Evolutionary conservation across 805 yeast species (phyloP).

Genomic region (Suhomyces kilbournensis): DNA sequence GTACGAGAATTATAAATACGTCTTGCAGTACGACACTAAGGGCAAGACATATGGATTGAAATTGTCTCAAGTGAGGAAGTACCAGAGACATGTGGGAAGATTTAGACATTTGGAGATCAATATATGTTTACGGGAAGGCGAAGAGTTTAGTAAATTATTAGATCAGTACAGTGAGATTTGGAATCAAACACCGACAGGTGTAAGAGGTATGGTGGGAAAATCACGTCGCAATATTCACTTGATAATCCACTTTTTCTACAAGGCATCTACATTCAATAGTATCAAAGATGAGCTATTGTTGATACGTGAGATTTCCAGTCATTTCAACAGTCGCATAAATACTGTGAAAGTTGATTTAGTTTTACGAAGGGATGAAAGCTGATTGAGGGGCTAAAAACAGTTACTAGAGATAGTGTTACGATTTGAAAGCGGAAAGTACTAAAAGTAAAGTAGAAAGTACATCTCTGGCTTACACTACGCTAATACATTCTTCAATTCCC

Average conservation of each 20-base stretch:
- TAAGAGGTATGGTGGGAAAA: not conserved
- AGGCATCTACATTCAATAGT: conserved; percentile 4
- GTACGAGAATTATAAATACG: conserved; percentile 7
- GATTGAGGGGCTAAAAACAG: not conserved
- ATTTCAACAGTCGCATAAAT: not conserved
- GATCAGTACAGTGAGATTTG: not conserved
- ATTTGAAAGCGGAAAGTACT: not conserved
- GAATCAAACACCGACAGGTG: not conserved
- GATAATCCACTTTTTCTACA: conserved; percentile 7
- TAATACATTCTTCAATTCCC: not conserved
- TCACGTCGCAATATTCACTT: not conserved
- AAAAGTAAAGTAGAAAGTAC: not conserved
- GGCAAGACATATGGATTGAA: not conserved
- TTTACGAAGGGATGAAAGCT: conserved; percentile 1
- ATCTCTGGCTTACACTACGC: not conserved
- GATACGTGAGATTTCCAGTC: conserved; percentile 2
- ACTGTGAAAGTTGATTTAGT: conserved; percentile 1
- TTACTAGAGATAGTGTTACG: not conserved
- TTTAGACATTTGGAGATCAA: not conserved
- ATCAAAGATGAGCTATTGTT: conserved; percentile 8
- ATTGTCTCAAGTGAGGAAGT: not conserved
- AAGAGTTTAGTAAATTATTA: not conserved
- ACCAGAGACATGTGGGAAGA: not conserved
- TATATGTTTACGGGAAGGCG: not conserved
- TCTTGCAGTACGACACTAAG: conserved; percentile 2